Conservation (phyloP, 2,329 filamentous ascomycete species). For the Cordyceps cateniannulata region DNA sequence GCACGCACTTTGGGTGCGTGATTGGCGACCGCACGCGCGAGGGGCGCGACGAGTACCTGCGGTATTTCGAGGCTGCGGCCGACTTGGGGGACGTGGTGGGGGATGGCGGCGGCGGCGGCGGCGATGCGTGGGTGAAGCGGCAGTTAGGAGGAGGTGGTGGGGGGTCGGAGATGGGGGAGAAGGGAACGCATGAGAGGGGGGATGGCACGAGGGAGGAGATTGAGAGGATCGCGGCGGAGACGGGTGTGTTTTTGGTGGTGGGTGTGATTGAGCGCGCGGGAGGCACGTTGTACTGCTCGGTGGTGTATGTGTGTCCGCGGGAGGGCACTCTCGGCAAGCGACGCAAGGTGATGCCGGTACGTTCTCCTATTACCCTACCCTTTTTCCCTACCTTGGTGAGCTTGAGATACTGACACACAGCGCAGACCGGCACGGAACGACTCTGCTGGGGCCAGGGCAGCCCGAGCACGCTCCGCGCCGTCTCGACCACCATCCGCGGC, state of each 20-base stretch:
- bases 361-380: conserved; percentile 14
- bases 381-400: not conserved
- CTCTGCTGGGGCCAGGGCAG: conserved; percentile 86
- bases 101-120: conserved; percentile 55
- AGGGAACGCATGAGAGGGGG: conserved; percentile 31
- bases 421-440: conserved; percentile 70
- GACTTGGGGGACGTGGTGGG: conserved; percentile 75
- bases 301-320: conserved; percentile 72
- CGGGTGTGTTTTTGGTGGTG: conserved; percentile 74
- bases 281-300: conserved; percentile 78
- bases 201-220: conserved; percentile 69
- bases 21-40: conserved; percentile 61
- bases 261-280: conserved; percentile 75
- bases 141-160: conserved; percentile 33
- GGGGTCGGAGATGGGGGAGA: conserved; percentile 14
- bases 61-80: conserved; percentile 71
- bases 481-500: conserved; percentile 73
- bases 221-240: conserved; percentile 68
- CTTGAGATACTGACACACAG: conserved; percentile 7
- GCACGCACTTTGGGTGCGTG: conserved; percentile 66
- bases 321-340: conserved; percentile 74
- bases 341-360: conserved; percentile 82
- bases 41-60: conserved; percentile 75
- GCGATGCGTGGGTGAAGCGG: conserved; percentile 62
- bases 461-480: conserved; percentile 69